Base-by-base conservation (phyloP, 345 rosid genomes). In the Bruguiera gymnorhiza region DNA sequence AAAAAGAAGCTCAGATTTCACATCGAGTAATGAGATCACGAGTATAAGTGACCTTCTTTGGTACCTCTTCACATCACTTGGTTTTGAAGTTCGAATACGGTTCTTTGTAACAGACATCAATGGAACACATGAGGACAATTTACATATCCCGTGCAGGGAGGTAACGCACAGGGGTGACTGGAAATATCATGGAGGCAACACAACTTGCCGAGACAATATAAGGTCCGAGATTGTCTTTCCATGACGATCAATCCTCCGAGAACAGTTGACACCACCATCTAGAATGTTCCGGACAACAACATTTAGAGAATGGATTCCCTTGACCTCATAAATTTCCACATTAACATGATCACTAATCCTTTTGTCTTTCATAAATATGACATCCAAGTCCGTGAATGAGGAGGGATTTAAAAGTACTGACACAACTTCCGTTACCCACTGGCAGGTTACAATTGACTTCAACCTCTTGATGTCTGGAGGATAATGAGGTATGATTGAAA, bases 251-350 rank as follows among this genome's bases (percentile, higher is more conserved):
- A 93, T 91, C 83, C 96, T 93, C 71, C 97, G 78, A 56, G 97
- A 89, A 79, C 97, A 91, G 75, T 89, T 91, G 79, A 91, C 96
- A 6, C 97, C 96, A 6, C 96, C 96, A 65, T 91, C 96, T 66
- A 93, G 78, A 77, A 91, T 84, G 81, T 91, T 91, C 34, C 87
- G 78, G 62, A 89, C 94, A 21, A 94, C 91, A 26, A 94, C 73
- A 54, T 91, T 89, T 79, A 91, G 73, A 34, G 95, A 88, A 73
- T 79, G 71, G 66, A 94, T 78, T 60, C 97, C 97, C 68, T 65
- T 67, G 23, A 83, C 93, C 70, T 89, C 93, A 73, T 89, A 94
- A 55, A 89, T 82, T 79, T 94, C 95, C 48, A 87, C 89, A 8
- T 70, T 71, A n/a, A 87, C 79, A 29, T 83, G 63, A 63, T 88